These are phyloP conservation scores for Anthracocystis setariae DNA, from an alignment of 1,284 basidiomycete genomes.

Conservation along the genomic window DNA sequence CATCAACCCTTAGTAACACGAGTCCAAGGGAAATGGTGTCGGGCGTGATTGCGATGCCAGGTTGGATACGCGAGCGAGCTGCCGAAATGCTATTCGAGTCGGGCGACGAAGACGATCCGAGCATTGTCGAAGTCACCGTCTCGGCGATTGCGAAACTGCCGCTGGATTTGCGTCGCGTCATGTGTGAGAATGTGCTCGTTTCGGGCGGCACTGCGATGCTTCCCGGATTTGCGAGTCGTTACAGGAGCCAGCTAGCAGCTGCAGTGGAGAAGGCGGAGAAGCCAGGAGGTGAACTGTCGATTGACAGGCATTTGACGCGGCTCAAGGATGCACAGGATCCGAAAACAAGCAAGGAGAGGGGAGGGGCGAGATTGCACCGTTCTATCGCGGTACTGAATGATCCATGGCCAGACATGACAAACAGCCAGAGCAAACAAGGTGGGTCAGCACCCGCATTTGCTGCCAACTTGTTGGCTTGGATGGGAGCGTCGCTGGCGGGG, in stretches of 20 bases:
- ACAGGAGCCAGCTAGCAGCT: conserved; percentile 79
- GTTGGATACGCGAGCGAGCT: conserved; percentile 91
- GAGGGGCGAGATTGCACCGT: conserved; percentile 4
- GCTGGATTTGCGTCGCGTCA: conserved; percentile 82
- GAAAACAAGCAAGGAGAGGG: background rate
- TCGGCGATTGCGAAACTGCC: conserved; percentile 74
- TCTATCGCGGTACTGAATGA: conserved; percentile 38
- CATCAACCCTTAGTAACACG: conserved; percentile 20
- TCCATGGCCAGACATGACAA: conserved; percentile 29
- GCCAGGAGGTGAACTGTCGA: conserved; percentile 24
- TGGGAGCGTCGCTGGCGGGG: conserved; percentile 92
- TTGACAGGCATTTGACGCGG: conserved; percentile 18
- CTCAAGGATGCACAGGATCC: background rate
- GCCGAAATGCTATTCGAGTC: conserved; percentile 90
- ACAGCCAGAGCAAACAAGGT: background rate
- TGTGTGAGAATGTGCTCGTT: conserved; percentile 83
- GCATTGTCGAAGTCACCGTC: conserved; percentile 79
- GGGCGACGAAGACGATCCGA: conserved; percentile 77
- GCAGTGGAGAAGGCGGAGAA: conserved; percentile 69
- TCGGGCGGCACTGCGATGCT: conserved; percentile 89
- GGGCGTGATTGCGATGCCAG: conserved; percentile 82
- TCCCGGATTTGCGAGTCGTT: conserved; percentile 87
- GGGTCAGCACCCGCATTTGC: conserved; percentile 88
- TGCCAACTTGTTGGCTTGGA: conserved; percentile 82
- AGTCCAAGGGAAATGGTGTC: conserved; percentile 22